Evolutionary conservation across 495 filamentous ascomycete species (phyloP), one percentile per base, ranked within the genome.

Genomic region (Schizothecium vesticola): DNA sequence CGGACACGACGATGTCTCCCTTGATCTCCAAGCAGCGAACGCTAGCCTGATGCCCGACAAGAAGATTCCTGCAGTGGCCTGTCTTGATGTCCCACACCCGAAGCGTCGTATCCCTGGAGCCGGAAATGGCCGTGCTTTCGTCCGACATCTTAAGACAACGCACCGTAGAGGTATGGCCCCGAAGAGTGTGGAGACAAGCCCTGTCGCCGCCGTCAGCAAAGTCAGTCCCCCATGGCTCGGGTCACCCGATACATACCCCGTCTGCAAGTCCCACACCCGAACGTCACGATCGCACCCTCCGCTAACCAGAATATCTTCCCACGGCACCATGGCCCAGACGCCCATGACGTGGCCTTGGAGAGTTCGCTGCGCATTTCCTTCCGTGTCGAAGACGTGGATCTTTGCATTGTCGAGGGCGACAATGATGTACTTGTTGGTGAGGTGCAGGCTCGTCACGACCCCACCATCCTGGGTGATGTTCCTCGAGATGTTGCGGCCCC

Each of bases 281-380:
- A 99, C 95, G 78, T 99, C 96, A 63, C 95, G 87, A 78, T 99
- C 95, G 77, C 95, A 99, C 33, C 95, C 95, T 71, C 95, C 95
- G 74, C 93, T 97, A 61, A 99, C 96, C 66, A 99, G 83, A 65
- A 91, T 91, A 77, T 99, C 94, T 67, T 91, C 96, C 92, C 94
- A 97, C 16, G 95, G 96, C 64, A 99, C 93, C 94, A 99, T 98
- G 22, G 95, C 95, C 95, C 95, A 99, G 55, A 99, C 95, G 36
- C 95, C 95, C 95, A 99, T 99, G 51, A 97, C 91, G 79, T 99
- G 95, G 28, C 95, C 95, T 74, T 93, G 89, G 16, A 99, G 84
- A 3, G 93, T 97, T 77, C 91, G 93, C 75, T 93, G 90, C 66
- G 91, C 87, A 66, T 91, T 87, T 26, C 95, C 95, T 69, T 95